Conservation (phyloP, 202 grass and related monocot genomes). For the Digitaria exilis region DNA sequence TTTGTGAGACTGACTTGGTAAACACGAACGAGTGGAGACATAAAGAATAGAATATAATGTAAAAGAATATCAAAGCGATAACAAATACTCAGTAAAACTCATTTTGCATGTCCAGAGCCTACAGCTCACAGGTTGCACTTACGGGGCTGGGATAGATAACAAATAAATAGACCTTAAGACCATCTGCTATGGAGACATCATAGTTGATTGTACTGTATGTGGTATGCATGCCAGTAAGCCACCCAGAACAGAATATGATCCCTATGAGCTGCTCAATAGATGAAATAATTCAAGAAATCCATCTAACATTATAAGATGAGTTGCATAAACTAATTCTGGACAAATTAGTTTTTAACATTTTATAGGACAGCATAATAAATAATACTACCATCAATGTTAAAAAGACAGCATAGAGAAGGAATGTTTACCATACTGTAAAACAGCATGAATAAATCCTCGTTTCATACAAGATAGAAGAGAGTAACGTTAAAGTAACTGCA, state of each 20-base stretch:
- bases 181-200: not conserved
- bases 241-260: constrained; percentile 1
- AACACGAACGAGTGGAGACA: not conserved
- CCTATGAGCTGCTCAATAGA: not conserved
- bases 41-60: constrained; percentile 9
- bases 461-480: constrained; percentile 99
- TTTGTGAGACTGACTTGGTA: not conserved
- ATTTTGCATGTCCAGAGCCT: constrained; percentile 22
- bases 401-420: constrained; percentile 52
- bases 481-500: constrained; percentile 81
- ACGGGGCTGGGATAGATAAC: not conserved
- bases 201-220: not conserved
- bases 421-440: constrained; percentile 94
- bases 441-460: constrained; percentile 95
- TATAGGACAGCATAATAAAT: constrained; percentile 26
- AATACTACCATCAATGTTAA: constrained; percentile 22
- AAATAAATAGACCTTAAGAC: not conserved
- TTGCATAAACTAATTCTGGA: constrained; percentile 6
- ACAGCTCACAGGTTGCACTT: constrained; percentile 10
- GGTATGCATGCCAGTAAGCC: not conserved
- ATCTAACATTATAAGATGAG: constrained; percentile 22
- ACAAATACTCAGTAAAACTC: not conserved
- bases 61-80: not conserved
- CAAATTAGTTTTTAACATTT: constrained; percentile 19
- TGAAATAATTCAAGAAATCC: not conserved